Conservation (phyloP, 1,139 yeast genomes). For the Kluyveromyces sp. region DNA sequence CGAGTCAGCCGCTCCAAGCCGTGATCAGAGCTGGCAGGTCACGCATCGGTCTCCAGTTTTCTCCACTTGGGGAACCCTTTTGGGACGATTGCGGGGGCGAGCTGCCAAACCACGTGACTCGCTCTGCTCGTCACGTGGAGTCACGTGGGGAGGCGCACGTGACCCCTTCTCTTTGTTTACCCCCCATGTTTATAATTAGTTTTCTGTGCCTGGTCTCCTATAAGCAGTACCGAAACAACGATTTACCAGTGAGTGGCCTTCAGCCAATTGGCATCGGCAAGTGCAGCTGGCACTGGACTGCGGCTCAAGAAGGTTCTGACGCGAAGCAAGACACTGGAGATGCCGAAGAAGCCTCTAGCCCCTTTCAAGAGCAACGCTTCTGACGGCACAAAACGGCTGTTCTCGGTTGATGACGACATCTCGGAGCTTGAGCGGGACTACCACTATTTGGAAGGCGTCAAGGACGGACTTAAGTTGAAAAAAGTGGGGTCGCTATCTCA, state of each 20-base stretch:
- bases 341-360: slow-evolving; percentile 11
- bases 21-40: too few relatives aligned
- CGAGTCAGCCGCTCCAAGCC: not conserved
- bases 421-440: slow-evolving; percentile 52
- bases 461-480: slow-evolving; percentile 51
- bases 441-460: slow-evolving; percentile 64
- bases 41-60: not conserved
- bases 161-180: too few relatives aligned
- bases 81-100: not conserved
- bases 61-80: slow-evolving; percentile 8
- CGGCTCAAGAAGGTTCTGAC: too few relatives aligned
- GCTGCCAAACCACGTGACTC: too few relatives aligned
- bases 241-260: too few relatives aligned
- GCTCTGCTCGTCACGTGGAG: not conserved
- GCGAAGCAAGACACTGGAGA: too few relatives aligned
- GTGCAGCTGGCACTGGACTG: too few relatives aligned
- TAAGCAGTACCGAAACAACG: too few relatives aligned
- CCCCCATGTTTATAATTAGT: too few relatives aligned
- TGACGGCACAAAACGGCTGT: slow-evolving; percentile 36
- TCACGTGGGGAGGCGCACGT: too few relatives aligned
- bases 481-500: slow-evolving; percentile 18
- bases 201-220: too few relatives aligned
- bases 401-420: slow-evolving; percentile 73
- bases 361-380: slow-evolving; percentile 12
- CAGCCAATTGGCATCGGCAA: too few relatives aligned